Base-by-base conservation (phyloP, 2,329 filamentous ascomycete species). In the Didymella glomerata region DNA sequence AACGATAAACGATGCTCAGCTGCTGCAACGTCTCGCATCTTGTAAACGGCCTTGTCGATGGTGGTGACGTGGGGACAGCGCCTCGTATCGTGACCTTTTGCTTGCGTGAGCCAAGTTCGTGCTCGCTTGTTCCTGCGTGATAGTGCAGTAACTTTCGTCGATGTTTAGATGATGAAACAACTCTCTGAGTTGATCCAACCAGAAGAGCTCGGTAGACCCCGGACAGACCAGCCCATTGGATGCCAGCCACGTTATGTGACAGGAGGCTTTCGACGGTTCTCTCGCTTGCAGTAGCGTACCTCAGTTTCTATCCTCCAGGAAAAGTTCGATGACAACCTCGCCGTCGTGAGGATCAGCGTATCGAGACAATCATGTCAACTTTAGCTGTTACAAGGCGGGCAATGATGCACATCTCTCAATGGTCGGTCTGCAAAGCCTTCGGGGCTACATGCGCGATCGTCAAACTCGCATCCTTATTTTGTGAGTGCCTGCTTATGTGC, bases 121-220 rank as follows among this genome's bases (percentile, higher is more conserved):
- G 11, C n/a, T 46, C 51, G 41, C 50, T 54, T 47, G 46, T 47
- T 54, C 32, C 41, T 60, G 55, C 32, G 42, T 61, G 18, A 48
- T 41, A 8, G 14, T 32, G 6, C 40, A 41, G 34, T 52, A 58
- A 47, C 45, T 62, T 56, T 59, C 25, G 27, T 56, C 48, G 36
- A 50, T 28, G 56, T 60, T 58, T 62, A 25, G 38, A 28, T 22
- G 51, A n/a, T 34, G 45, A 58, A 47, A 34, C 51, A 27, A 22
- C 44, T 16, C 47, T 48, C 30, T 48, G 9, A 32, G 10, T 24
- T 25, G 40, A 40, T 45, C 51, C 50, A 54, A 54, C 20, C 20
- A 47, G 10, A 28, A 32, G 18, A 14, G 13, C 34, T 24, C 40
- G 49, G 32, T 30, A 46, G 27, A 28, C 27, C n/a, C 40, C 50